Evolutionary conservation across 805 yeast species (phyloP).

Genomic region (Ascoidea asiatica): DNA sequence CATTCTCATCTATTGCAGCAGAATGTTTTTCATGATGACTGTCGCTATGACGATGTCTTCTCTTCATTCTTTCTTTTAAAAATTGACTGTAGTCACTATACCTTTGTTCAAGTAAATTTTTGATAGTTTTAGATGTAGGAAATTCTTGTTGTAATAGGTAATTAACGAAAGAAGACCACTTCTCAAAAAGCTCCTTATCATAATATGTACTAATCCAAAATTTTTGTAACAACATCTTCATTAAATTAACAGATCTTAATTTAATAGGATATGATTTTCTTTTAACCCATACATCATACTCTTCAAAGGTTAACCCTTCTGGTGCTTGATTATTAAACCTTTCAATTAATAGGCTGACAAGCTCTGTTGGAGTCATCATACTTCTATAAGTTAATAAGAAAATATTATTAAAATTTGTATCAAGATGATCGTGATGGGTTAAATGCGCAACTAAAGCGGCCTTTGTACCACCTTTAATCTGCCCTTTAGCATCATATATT

Average conservation of each 20-base stretch:
- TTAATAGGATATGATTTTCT: slow-evolving; percentile 59
- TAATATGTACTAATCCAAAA: slow-evolving; percentile 59
- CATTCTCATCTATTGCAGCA: neutral
- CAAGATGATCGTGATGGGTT: slow-evolving; percentile 57
- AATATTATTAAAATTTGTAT: slow-evolving; percentile 50
- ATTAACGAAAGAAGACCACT: slow-evolving; percentile 25
- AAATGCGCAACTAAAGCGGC: slow-evolving; percentile 69
- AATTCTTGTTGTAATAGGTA: slow-evolving; percentile 25
- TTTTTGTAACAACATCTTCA: slow-evolving; percentile 52
- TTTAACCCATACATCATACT: slow-evolving; percentile 64
- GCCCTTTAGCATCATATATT: slow-evolving; percentile 55
- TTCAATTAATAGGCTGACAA: slow-evolving; percentile 43
- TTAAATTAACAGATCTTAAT: slow-evolving; percentile 46
- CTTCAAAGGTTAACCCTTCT: slow-evolving; percentile 75
- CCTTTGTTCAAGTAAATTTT: neutral
- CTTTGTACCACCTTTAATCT: slow-evolving; percentile 71
- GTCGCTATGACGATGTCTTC: neutral
- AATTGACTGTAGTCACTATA: neutral
- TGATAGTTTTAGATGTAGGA: slow-evolving; percentile 28
- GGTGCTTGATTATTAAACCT: slow-evolving; percentile 71
- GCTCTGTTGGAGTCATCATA: slow-evolving; percentile 52
- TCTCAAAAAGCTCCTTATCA: slow-evolving; percentile 25
- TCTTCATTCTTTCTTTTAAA: slow-evolving; percentile 2
- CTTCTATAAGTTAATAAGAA: slow-evolving; percentile 67
- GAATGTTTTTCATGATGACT: neutral